Evolutionary conservation across 208 protist genomes (phyloP), one percentile per base, ranked within the genome.

Genomic region (Trypanosoma platydactyli): DNA sequence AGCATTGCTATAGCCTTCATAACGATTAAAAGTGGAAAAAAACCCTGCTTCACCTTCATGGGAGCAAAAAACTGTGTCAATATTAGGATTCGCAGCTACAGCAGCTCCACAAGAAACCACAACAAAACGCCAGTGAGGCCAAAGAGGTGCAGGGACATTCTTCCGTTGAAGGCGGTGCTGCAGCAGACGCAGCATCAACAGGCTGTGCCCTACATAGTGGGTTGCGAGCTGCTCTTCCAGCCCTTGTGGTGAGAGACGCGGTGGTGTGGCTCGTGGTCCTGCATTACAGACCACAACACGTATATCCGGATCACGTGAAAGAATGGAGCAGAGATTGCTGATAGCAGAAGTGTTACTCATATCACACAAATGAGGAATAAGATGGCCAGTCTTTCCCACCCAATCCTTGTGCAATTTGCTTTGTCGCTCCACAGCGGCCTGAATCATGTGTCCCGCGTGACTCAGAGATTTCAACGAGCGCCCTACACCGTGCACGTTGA

Each of bases 401-500:
- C 78, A 84, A 71, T 85, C 82, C 54, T 81, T 84, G 69, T 92
- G 83, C 63, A 89, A 55, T 68, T 55, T 76, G n/a, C 74, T 58
- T 66, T 88, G 82, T 0, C 82, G 80, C 20, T 81, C 76, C 25
- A 84, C 68, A 16, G 86, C 82, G 18, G n/a, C 49, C 15, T 62
- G 59, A 22, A 92, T 58, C 51, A 82, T 66, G 25, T 75, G 76
- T 30, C 76, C 70, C 0, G 75, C 67, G 48, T 71, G 57, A 49
- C 68, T 57, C 9, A 74, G 53, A 41, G 73, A 67, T 29, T 64
- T 69, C 5, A 63, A 53, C 18, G 46, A 68, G 45, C 82, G 77
- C 5, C 66, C 69, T 30, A 92, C 78, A 22, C 80, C 86, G 64
- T 86, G 83, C 18, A 92, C 86, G 45, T 86, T 92, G 45, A 87